Conservation (phyloP, 345 rosid species). For the Eucalyptus grandis region DNA sequence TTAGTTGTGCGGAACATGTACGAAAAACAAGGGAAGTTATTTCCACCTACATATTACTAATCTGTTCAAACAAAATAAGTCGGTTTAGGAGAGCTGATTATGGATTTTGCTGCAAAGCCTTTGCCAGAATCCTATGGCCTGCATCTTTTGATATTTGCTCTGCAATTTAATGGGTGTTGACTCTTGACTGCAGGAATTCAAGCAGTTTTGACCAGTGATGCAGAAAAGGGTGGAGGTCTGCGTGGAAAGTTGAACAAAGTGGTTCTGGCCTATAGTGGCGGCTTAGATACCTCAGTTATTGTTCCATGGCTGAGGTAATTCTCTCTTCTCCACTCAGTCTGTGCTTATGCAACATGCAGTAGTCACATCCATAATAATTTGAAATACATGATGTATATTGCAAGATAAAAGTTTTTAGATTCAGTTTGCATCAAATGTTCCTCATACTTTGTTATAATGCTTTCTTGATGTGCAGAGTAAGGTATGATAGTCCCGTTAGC, state of each 20-base stretch:
- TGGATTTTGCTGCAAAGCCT: neutral
- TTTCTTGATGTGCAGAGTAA: neutral
- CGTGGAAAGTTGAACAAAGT: conserved; percentile 88
- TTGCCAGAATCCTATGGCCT: neutral
- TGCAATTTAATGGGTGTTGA: neutral
- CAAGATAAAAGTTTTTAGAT: neutral
- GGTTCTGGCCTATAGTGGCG: conserved; percentile 95
- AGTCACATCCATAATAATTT: neutral
- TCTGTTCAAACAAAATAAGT: neutral
- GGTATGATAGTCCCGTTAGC: neutral
- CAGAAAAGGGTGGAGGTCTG: conserved; percentile 27
- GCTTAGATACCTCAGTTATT: conserved; percentile 91
- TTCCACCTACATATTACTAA: neutral
- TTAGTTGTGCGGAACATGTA: neutral
- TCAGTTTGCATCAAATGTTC: neutral
- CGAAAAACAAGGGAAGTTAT: neutral
- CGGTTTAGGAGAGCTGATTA: neutral
- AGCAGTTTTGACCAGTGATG: conserved; percentile 30
- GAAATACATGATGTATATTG: neutral
- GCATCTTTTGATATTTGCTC: neutral
- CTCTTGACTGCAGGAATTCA: conserved; percentile 25
- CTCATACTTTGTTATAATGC: neutral
- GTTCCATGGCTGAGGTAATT: conserved; percentile 93
- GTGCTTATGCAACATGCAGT: neutral
- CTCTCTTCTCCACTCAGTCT: neutral